Percentiles rank a stretch among this genome's conserved stretches.
Evolutionary conservation across 2,329 filamentous ascomycete species (phyloP).

Genomic region (Penicillium sp.): DNA sequence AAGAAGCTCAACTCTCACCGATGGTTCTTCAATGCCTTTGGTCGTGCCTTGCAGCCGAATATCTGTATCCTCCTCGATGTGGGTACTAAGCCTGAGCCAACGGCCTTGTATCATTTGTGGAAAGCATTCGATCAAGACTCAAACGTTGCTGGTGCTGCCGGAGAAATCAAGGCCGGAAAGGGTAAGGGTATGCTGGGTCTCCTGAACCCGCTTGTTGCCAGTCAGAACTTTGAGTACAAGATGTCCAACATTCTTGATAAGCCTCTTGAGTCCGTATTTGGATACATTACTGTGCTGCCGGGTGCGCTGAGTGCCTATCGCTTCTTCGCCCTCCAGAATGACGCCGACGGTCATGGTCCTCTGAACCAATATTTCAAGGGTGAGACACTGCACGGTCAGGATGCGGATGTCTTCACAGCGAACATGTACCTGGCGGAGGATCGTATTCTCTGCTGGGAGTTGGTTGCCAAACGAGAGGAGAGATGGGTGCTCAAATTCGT

Average conservation of each 20-base stretch:
- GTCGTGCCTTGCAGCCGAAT: slow-evolving; percentile 87
- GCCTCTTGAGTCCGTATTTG: slow-evolving; percentile 93
- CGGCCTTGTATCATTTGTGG: slow-evolving; percentile 96
- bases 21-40: slow-evolving; percentile 99
- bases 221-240: slow-evolving; percentile 99
- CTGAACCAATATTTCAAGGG: slow-evolving; percentile 99
- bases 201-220: slow-evolving; percentile 91
- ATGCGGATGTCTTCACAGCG: slow-evolving; percentile 95
- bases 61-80: slow-evolving; percentile 97
- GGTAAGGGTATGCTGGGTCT: slow-evolving; percentile 80
- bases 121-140: slow-evolving; percentile 98
- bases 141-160: slow-evolving; percentile 93
- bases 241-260: slow-evolving; percentile 99
- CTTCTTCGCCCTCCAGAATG: slow-evolving; percentile 94
- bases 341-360: slow-evolving; percentile 91
- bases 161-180: slow-evolving; percentile 97
- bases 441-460: slow-evolving; percentile 96
- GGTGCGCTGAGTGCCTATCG: slow-evolving; percentile 94
- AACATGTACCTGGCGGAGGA: slow-evolving; percentile 99
- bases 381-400: slow-evolving; percentile 91
- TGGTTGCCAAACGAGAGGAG: slow-evolving; percentile 92
- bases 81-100: slow-evolving; percentile 85
- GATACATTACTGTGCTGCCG: slow-evolving; percentile 95
- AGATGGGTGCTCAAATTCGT: slow-evolving; percentile 98
- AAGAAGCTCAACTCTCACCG: slow-evolving; percentile 98